Evolutionary conservation across 1,284 basidiomycete genomes (phyloP).

Genomic region (Trametes pubescens): DNA sequence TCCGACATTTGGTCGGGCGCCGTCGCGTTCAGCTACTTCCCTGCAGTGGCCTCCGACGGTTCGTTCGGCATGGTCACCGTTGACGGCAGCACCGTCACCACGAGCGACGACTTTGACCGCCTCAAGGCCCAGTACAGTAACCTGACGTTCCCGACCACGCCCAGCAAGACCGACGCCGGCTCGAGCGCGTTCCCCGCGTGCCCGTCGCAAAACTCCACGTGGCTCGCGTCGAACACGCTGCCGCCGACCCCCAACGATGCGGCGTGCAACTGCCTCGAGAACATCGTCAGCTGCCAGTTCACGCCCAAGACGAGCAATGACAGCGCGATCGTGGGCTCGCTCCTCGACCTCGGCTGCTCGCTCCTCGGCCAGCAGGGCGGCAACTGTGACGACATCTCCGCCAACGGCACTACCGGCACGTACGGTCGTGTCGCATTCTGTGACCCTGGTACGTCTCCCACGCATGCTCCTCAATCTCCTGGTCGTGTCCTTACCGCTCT

Average conservation of each 20-base stretch:
- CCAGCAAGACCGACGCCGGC: constrained; percentile 61
- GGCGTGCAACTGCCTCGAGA: constrained; percentile 82
- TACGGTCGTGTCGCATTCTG: constrained; percentile 84
- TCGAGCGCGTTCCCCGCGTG: constrained; percentile 70
- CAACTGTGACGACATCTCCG: constrained; percentile 74
- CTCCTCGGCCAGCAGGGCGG: constrained; percentile 69
- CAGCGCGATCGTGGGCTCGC: constrained; percentile 70
- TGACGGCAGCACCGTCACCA: constrained; percentile 68
- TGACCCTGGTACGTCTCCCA: constrained; percentile 64
- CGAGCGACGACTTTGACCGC: constrained; percentile 71
- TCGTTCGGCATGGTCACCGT: constrained; percentile 89
- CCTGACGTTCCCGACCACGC: constrained; percentile 70
- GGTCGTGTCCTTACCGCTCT: neutral
- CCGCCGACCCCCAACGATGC: constrained; percentile 85
- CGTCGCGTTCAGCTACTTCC: constrained; percentile 90
- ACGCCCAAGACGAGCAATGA: constrained; percentile 68
- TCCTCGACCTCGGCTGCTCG: constrained; percentile 77
- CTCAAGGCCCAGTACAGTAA: constrained; percentile 70
- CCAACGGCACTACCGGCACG: constrained; percentile 75
- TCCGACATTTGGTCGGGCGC: constrained; percentile 87
- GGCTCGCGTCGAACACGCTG: constrained; percentile 73
- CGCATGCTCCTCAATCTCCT: neutral
- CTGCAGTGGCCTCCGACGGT: constrained; percentile 67
- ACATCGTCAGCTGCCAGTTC: constrained; percentile 76
- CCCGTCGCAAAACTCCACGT: constrained; percentile 63